These are phyloP conservation scores for Oxyria digyna DNA, from an alignment of 148 eudicot species.

Conservation along the genomic window DNA sequence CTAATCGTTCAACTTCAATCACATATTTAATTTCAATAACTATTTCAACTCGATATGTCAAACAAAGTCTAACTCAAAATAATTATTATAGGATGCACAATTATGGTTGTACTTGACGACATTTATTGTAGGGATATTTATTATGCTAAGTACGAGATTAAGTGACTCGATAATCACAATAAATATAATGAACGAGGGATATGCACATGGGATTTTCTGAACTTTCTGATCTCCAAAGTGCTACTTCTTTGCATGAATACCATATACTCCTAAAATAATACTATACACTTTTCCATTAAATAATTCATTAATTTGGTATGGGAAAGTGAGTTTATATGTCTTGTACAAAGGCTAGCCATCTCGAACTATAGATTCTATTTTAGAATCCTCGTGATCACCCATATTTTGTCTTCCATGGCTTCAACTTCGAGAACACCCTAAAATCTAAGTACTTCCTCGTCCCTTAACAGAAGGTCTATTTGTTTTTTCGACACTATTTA, in stretches of 20 bases:
- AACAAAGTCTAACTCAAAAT: too few species aligned
- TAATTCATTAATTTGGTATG: not conserved
- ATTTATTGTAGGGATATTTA: not conserved
- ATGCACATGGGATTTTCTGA: constrained; percentile 7
- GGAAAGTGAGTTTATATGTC: not conserved
- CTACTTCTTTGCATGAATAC: constrained; percentile 7
- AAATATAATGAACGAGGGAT: not conserved
- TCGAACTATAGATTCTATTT: not conserved
- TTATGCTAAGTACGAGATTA: constrained; percentile 5
- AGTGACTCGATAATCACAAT: not conserved
- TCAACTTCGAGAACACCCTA: not conserved
- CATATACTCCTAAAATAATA: not conserved
- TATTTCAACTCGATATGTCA: too few species aligned
- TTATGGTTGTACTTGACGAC: not conserved
- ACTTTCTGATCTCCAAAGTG: not conserved
- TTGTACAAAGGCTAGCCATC: not conserved
- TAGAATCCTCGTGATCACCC: constrained; percentile 3
- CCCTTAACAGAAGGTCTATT: too few species aligned
- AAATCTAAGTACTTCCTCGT: not conserved
- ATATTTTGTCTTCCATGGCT: not conserved
- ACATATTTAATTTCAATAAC: too few species aligned
- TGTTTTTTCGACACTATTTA: too few species aligned
- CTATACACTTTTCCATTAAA: not conserved
- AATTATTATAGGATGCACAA: not conserved
- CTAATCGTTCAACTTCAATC: too few species aligned